Evolutionary conservation across 2,329 filamentous ascomycete genomes (phyloP), one percentile per base, ranked within the genome.

Genomic region (Ophiocordyceps camponoti-saundersi): DNA sequence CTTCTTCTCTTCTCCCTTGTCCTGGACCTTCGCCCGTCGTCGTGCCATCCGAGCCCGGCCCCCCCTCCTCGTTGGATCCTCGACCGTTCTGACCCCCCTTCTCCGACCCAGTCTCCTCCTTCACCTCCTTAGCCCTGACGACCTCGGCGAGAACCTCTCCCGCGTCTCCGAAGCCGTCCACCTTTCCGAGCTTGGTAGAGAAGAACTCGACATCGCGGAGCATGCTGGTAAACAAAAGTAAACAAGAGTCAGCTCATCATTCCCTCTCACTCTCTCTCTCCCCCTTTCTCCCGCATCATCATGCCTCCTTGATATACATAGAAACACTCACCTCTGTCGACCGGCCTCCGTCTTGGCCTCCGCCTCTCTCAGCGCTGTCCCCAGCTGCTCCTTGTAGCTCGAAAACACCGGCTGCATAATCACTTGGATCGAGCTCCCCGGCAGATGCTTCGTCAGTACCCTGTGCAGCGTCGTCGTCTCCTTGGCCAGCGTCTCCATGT

Each of bases 331-430:
- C 84, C 83, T 82, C 55, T 80, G 72, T 55, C 82, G 80, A 4
- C 85, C 87, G 46, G 67, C 66, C 52, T 78, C 73, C 7, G 78
- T 86, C 61, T 73, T 77, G 21, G 87, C 70, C 26, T 71, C 67
- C 21, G 81, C 75, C 40, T 78, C 79, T 42, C 72, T 66, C 53
- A 92, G 80, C 12, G 82, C 82, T 52, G 73, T 75, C 18, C 82
- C 80, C 60, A 92, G 80, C 56, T 90, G 84, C 48, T 85, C 80
- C 56, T 79, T 80, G 61, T 95, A 95, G 59, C 77, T 86, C 36
- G 73, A 70, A 61, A 93, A 93, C 1, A 95, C 87, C 1, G 85
- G 83, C 20, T 72, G 68, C 85, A 95, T 94, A 56, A 95, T 94
- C 66, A 85, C 78, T 47, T 75, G 72, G 2, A 94, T 80, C 1